Conservation (phyloP, 108 stramenopile genomes). For the Stephanodiscus triporus region DNA sequence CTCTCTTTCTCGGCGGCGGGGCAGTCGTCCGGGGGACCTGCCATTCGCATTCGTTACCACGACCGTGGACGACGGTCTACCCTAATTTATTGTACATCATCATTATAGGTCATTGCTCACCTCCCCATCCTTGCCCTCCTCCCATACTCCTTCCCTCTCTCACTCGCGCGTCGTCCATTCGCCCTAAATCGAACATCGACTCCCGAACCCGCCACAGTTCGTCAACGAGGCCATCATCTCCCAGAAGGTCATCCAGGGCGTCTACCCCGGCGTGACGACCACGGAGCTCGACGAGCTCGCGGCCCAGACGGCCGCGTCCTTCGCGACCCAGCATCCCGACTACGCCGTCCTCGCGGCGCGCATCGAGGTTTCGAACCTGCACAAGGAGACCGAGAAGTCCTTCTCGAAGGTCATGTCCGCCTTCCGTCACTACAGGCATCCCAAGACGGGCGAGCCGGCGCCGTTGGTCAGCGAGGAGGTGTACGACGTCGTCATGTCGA, state of each 20-base stretch:
- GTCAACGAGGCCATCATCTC: conserved; percentile 92
- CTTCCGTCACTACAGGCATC: conserved; percentile 89
- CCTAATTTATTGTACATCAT: not conserved
- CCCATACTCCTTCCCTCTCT: not conserved
- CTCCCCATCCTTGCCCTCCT: not conserved
- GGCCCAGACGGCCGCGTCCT: conserved; percentile 99
- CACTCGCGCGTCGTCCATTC: not conserved
- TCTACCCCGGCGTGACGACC: conserved; percentile 98
- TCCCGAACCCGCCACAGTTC: too few relatives aligned
- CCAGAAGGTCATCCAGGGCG: conserved; percentile 99
- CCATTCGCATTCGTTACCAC: not conserved
- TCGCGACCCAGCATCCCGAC: conserved; percentile 98
- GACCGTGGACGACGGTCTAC: conserved; percentile 2
- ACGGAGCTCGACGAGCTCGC: conserved; percentile 98
- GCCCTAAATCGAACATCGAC: too few relatives aligned
- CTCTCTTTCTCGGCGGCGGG: conserved; percentile 9
- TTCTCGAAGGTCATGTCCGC: conserved; percentile 89
- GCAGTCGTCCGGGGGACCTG: not conserved
- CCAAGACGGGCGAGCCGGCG: conserved; percentile 90
- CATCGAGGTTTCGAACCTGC: conserved; percentile 97
- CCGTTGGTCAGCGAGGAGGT: conserved; percentile 82
- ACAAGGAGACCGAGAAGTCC: conserved; percentile 92
- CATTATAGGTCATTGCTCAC: conserved; percentile 8
- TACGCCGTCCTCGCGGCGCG: conserved; percentile 97
- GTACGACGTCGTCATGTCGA: conserved; percentile 86